A percentile compares a stretch with the other conserved stretches of the same genome.
These are phyloP conservation scores for Diaporthe citriasiana DNA, from an alignment of 2,329 filamentous ascomycete genomes.

Conservation along the genomic window DNA sequence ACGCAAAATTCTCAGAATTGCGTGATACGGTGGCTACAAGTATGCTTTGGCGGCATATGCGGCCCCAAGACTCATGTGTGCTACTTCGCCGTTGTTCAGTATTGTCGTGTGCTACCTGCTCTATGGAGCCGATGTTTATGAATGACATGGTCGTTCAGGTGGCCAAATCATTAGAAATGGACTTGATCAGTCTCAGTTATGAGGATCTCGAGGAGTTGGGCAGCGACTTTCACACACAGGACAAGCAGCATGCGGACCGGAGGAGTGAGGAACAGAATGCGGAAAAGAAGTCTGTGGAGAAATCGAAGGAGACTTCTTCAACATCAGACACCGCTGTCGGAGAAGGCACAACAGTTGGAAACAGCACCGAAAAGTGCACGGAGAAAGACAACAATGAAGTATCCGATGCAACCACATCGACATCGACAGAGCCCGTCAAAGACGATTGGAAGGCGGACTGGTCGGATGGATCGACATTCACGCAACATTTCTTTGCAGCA, in stretches of 20 bases:
- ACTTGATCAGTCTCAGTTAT: not conserved
- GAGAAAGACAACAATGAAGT: not conserved
- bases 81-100: not conserved
- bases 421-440: not conserved
- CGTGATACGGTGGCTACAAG: not conserved
- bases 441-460: constrained; percentile 3
- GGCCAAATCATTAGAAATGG: not conserved
- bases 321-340: not conserved
- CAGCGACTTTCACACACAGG: not conserved
- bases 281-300: not conserved
- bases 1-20: constrained; percentile 1
- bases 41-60: not conserved
- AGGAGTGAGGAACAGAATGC: not conserved
- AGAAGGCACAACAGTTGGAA: no score
- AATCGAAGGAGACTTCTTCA: not conserved
- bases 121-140: not conserved
- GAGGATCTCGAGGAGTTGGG: constrained; percentile 8
- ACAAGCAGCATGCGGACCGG: not conserved
- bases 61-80: not conserved
- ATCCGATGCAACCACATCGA: not conserved
- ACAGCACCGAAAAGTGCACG: not conserved
- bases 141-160: not conserved
- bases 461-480: constrained; percentile 1
- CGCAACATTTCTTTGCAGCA: not conserved
- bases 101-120: not conserved